Evolutionary conservation across 192 early-diverging fungal species (phyloP).

Genomic region (Coemansia sp.): DNA sequence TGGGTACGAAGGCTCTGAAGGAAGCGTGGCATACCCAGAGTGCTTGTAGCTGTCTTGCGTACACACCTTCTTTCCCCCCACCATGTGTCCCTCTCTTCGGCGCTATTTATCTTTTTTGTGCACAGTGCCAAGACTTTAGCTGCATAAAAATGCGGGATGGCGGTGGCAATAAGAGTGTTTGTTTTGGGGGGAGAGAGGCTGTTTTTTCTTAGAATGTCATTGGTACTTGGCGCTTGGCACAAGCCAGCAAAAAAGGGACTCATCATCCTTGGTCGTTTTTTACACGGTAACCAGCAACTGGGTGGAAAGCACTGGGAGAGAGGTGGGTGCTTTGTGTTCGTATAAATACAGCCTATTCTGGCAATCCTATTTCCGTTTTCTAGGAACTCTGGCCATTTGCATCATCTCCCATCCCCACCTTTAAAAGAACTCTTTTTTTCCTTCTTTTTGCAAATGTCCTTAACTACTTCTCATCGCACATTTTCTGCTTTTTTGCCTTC

Average conservation of each 20-base stretch:
- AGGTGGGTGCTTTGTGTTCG: too few species aligned
- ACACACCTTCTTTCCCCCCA: slow-evolving; percentile 6
- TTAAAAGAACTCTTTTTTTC: not conserved
- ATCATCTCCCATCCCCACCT: not conserved
- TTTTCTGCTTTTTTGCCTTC: slow-evolving; percentile 26
- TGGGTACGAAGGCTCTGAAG: too few species aligned
- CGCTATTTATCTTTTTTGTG: not conserved
- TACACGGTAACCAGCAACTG: not conserved
- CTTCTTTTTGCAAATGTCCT: slow-evolving; percentile 5
- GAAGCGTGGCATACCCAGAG: too few species aligned
- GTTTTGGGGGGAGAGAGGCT: not conserved
- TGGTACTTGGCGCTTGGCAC: slow-evolving; percentile 5
- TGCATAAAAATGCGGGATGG: slow-evolving; percentile 2
- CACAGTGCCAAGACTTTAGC: slow-evolving; percentile 17
- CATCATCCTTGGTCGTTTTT: not conserved
- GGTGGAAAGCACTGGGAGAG: not conserved
- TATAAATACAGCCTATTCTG: not conserved
- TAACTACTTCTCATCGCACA: slow-evolving; percentile 18
- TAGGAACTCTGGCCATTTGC: not conserved
- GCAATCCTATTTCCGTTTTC: not conserved
- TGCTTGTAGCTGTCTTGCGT: too few species aligned
- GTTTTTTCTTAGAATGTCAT: not conserved
- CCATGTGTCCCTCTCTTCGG: not conserved
- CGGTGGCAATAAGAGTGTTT: not conserved
- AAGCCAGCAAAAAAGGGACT: not conserved